Evolutionary conservation across 1,284 basidiomycete genomes (phyloP), one percentile per base, ranked within the genome.

Genomic region (Cryptococcus sp.): DNA sequence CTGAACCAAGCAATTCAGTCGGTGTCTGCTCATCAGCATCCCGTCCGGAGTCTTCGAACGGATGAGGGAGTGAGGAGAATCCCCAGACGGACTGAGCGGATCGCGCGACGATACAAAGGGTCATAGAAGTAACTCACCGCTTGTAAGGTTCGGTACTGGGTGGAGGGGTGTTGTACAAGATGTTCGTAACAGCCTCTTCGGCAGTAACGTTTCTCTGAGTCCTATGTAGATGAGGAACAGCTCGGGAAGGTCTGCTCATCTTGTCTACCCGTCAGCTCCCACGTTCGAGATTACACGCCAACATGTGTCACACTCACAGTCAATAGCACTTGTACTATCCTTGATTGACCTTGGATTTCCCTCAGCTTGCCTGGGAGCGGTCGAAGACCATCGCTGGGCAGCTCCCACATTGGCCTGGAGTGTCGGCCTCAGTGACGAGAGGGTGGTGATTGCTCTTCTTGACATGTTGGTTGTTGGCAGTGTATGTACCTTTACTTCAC

Each of bases 1-100:
- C 77, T 99, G 96, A 7, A 99, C 96, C 56, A 99, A 84, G 76
- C 93, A 98, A 78, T 98, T 98, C 60, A 99, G 82, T 54, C 94
- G 85, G 72, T 98, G 96, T 72, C 92, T 88, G 69, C 45, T 34
- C 32, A 34, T 9, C 32, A 34, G 32, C 32, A 34, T 24, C 28
- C 28, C 18, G 21, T 43, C 46, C 31, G 32, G 16, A 9, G 32
- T 16, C 32, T n/a, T n/a, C n/a, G n/a, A n/a, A n/a, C 24, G 19
- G 19, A 43, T 22, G n/a, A 34, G 9, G 34, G n/a, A 21, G 42
- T 10, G 28, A 46, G 37, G 4, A 45, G 2, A 21, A 7, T n/a
- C n/a, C n/a, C n/a, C n/a, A n/a, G n/a, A n/a, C n/a, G n/a, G n/a
- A n/a, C n/a, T n/a, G n/a, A n/a, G n/a, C n/a, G n/a, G n/a, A n/a